A percentile compares a stretch with the other conserved stretches of the same genome.
phyloP scores from a whole-genome alignment of 352 stramenopile genomes.

The Phytophthora macrochlamydospora region DNA sequence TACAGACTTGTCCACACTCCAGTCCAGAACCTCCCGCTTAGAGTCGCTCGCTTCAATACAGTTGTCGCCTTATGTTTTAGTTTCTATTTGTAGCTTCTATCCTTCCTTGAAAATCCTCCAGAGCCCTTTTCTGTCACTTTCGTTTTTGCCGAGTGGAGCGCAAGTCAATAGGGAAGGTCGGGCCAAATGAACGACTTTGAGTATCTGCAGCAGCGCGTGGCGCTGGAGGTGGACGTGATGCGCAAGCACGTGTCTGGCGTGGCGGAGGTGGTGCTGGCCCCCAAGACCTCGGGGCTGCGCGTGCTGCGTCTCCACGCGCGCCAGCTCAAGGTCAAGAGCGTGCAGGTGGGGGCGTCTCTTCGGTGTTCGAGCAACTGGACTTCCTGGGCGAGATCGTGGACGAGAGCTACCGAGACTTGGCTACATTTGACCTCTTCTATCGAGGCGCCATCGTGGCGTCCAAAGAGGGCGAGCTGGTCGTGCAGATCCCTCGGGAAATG shows the following conservation, averaged over 20 bases:
- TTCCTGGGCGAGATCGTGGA: conserved; percentile 80
- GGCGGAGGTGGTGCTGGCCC: conserved; percentile 74
- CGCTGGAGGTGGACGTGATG: conserved; percentile 79
- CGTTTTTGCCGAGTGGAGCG: too few species aligned
- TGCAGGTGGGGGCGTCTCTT: conserved; percentile 63
- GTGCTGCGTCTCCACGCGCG: conserved; percentile 77
- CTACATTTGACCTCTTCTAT: conserved; percentile 88
- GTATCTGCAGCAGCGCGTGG: conserved; percentile 83
- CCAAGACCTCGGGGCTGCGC: conserved; percentile 53
- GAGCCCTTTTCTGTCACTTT: too few species aligned
- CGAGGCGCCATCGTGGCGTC: conserved; percentile 83
- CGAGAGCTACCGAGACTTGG: conserved; percentile 78
- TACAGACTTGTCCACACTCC: too few species aligned
- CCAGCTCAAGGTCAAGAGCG: conserved; percentile 62
- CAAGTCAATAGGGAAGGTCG: too few species aligned
- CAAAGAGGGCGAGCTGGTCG: conserved; percentile 81
- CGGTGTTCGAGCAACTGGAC: conserved; percentile 81
- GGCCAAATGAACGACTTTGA: conserved; percentile 60
- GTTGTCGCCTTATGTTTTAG: too few species aligned
- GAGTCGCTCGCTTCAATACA: too few species aligned
- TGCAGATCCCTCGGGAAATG: conserved; percentile 71
- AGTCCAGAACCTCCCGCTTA: too few species aligned
- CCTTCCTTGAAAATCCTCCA: too few species aligned
- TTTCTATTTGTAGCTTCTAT: too few species aligned
- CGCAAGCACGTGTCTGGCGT: conserved; percentile 61